Conservation (phyloP, 2,329 filamentous ascomycete genomes). For the Talaromyces sp. region DNA sequence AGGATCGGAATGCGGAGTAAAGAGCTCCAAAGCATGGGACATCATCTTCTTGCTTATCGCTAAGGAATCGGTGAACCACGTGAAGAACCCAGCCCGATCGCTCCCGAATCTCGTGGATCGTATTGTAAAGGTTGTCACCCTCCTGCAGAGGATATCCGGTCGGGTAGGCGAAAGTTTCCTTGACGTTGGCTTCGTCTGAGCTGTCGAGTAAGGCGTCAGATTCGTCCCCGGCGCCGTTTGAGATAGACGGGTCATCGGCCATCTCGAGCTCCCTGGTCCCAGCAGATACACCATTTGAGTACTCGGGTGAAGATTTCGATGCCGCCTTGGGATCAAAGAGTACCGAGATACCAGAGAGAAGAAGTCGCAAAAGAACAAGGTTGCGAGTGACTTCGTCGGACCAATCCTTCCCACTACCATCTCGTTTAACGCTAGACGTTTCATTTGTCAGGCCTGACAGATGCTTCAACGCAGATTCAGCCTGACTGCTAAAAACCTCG, state of each 20-base stretch:
- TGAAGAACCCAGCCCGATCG: conserved; percentile 79
- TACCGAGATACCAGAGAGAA: conserved; percentile 85
- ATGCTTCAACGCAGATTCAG: conserved; percentile 72
- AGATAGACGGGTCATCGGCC: conserved; percentile 44
- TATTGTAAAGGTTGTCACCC: conserved; percentile 66
- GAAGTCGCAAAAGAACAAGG: conserved; percentile 81
- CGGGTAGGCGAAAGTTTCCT: conserved; percentile 84
- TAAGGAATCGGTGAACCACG: conserved; percentile 80
- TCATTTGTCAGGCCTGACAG: conserved; percentile 79
- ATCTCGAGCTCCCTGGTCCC: conserved; percentile 48
- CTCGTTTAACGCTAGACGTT: conserved; percentile 79
- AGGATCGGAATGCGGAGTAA: conserved; percentile 89
- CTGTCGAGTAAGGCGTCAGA: conserved; percentile 58
- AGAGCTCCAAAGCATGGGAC: conserved; percentile 92
- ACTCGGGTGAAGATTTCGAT: conserved; percentile 53
- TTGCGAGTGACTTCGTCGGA: conserved; percentile 94
- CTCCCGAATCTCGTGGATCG: conserved; percentile 79
- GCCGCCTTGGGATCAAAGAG: conserved; percentile 81
- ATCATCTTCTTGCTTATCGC: conserved; percentile 85
- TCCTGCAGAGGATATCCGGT: conserved; percentile 79
- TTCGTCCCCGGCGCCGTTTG: conserved; percentile 36
- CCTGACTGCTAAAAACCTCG: conserved; percentile 83
- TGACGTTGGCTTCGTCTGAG: conserved; percentile 64
- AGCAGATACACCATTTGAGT: conserved; percentile 43
- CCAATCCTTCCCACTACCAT: conserved; percentile 98